Evolutionary conservation across 495 filamentous ascomycete genomes (phyloP), one percentile per base, ranked within the genome.

Genomic region (Pyrenula aspistea): DNA sequence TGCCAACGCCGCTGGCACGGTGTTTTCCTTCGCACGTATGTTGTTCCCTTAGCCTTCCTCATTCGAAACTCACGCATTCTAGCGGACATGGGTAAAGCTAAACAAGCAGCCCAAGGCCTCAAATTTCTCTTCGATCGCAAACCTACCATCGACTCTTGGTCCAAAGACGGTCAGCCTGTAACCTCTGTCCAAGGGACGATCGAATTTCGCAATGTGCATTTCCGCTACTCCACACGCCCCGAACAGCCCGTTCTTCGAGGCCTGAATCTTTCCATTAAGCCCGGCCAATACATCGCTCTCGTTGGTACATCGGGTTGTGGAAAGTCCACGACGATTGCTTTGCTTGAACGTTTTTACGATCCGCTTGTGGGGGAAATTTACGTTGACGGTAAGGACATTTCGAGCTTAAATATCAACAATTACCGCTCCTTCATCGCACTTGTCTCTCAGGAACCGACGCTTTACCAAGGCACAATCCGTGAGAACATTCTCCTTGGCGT

Each of bases 281-380:
- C 84, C 0, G 89, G 88, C 10, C 86, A 85, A 66, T 91, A 89
- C 66, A 77, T 91, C 36, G 89, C 88, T 2, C 74, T 94, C 21
- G 89, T 93, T 19, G 89, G 89, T 42, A 81, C 87, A 2, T 88
- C 83, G 53, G 89, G 89, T 23, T 91, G 88, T 63, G 89, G 89
- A 51, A 94, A 94, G 75, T 84, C 79, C 61, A 93, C 89, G 2
- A 88, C 85, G 1, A 89, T 94, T 61, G 80, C 79, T 25, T 75
- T 94, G 12, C 73, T 93, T 47, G 88, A 94, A 68, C 82, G 88
- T 53, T 94, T 93, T 72, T 94, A 93, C 62, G 87, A 93, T 63
- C 84, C 87, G 0, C 73, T 86, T 2, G 73, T 78, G n/a, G 88
- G 88, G 2, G 81, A 80, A 22, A 70, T 93, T 48, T 84, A 77